Conservation (phyloP, 371 early-diverging fungal species). For the Nematocida homosporus region DNA sequence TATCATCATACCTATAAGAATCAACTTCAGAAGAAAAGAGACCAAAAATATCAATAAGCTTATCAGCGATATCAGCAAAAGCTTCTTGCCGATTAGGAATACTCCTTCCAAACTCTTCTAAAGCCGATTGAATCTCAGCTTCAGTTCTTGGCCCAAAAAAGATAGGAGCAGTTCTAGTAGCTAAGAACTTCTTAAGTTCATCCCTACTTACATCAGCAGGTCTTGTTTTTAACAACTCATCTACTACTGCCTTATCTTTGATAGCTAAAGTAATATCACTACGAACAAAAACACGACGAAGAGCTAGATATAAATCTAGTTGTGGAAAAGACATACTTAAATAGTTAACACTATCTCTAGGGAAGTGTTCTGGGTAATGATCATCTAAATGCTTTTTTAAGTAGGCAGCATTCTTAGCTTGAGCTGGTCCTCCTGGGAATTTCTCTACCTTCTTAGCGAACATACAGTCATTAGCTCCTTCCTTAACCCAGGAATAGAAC, state of each 20-base stretch:
- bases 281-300: slow-evolving; percentile 8
- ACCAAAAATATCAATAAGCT: neutral
- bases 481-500: slow-evolving; percentile 48
- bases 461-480: slow-evolving; percentile 26
- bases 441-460: slow-evolving; percentile 35
- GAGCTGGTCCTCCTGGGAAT: neutral
- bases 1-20: slow-evolving; percentile 5
- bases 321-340: slow-evolving; percentile 35
- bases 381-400: slow-evolving; percentile 10
- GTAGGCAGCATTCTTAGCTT: neutral
- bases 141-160: neutral
- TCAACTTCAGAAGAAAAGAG: neutral
- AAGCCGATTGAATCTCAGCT: neutral
- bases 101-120: neutral
- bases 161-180: neutral
- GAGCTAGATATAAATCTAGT: slow-evolving; percentile 10
- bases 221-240: too few species aligned
- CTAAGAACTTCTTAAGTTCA: slow-evolving; percentile 1
- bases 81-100: neutral
- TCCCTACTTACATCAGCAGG: neutral
- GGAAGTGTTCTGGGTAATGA: slow-evolving; percentile 33
- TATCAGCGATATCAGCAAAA: neutral
- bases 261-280: neutral
- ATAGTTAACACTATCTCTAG: slow-evolving; percentile 12
- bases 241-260: neutral